Evolutionary conservation across 2,329 filamentous ascomycete species (phyloP), one percentile per base, ranked within the genome.

Genomic region (Microsporum ferrugineum): DNA sequence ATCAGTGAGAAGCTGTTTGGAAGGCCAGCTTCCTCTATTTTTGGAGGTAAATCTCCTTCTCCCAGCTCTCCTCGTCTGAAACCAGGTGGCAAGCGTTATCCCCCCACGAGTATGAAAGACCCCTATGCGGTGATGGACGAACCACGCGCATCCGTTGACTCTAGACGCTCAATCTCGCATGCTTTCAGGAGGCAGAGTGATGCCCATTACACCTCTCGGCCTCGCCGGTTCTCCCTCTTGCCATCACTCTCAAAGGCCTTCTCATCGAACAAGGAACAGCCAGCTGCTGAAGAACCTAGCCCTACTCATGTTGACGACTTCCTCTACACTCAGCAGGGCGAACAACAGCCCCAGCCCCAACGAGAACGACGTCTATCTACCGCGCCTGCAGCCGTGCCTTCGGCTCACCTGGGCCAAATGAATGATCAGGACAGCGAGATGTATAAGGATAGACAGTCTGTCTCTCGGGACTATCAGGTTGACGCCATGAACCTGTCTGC

Each of bases 1-100:
- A 84, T 96, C 62, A 85, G 89, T 59, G 89, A 89, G 68, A 94
- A 88, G 75, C 78, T 96, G 39, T 88, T 96, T 73, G 89, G 90
- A 47, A 86, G 91, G 64, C 89, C 86, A 66, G 88, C 87, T 12
- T 39, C 36, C n/a, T 94, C 89, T 6, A 80, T 94, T 62, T 91
- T 94, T 70, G 85, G 88, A n/a, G 81, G 83, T 43, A 76, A 75
- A 55, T 66, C 69, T 36, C 67, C 68, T 53, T 71, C 75, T 53
- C 66, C 69, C 34, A 66, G 68, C 59, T 68, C 70, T 45, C 63
- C 75, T 65, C 73, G 80, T 63, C 69, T 76, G 6, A 82, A 80
- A 61, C 69, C 73, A 61, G 76, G 79, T 65, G 33, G 39, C 27
- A 84, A 89, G 71, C 85, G 86, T 64, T 95, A 96, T 69, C 92